Percentiles rank a stretch among this genome's conserved stretches.
Conservation (phyloP, 805 yeast species). For the Lipomyces starkeyi region DNA sequence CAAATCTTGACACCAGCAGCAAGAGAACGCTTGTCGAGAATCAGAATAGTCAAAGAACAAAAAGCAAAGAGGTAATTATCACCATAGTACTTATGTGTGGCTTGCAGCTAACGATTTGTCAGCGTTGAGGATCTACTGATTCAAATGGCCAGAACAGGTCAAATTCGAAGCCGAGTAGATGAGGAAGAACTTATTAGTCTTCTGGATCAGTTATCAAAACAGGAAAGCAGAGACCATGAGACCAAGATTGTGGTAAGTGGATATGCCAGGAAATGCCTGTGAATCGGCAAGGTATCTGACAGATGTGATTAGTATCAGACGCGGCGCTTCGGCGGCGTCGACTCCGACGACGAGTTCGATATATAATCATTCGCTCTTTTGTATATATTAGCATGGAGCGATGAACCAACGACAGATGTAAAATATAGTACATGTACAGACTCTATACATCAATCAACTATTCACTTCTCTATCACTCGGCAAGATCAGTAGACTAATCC, state of each 20-base stretch:
- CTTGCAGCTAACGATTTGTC: not conserved
- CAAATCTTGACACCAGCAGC: conserved; percentile 83
- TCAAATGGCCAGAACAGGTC: conserved; percentile 76
- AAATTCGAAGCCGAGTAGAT: conserved; percentile 69
- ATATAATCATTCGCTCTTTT: not conserved
- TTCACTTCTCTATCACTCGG: not conserved
- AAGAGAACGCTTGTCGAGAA: conserved; percentile 83
- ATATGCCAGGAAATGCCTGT: not conserved
- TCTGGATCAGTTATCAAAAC: conserved; percentile 79
- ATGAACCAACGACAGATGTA: not conserved
- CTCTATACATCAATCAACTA: not conserved
- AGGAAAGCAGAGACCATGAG: conserved; percentile 59
- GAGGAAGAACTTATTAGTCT: conserved; percentile 85
- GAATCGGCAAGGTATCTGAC: not conserved
- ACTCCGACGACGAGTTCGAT: conserved; percentile 31
- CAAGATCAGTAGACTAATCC: not conserved
- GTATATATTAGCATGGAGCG: not conserved
- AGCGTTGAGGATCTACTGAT: conserved; percentile 78
- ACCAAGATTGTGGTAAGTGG: conserved; percentile 63
- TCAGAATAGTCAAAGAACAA: conserved; percentile 87
- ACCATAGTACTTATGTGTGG: not conserved
- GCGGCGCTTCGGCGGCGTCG: conserved; percentile 26
- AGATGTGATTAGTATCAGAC: conserved; percentile 28
- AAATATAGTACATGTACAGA: not conserved
- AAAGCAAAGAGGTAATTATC: conserved; percentile 67